Evolutionary conservation across 345 rosid species (phyloP).

Genomic region (Raphanus raphanistrum): DNA sequence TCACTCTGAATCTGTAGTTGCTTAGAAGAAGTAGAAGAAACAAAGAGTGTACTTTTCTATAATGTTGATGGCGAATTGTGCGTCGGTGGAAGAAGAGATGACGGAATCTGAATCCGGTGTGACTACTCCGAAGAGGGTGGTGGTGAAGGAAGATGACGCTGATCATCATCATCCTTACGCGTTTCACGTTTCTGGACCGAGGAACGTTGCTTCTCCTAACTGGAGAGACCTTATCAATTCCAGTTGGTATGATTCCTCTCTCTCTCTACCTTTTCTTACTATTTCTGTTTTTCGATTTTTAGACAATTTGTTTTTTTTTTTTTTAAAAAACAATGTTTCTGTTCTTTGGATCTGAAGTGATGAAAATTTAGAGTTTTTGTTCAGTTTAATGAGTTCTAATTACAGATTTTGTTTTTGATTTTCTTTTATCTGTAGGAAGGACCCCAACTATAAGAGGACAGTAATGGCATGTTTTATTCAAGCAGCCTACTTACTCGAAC

Average conservation of each 20-base stretch:
- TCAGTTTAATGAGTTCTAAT: not conserved
- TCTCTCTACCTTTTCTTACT: not conserved
- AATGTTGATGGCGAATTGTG: slow-evolving; percentile 45
- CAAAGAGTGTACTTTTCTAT: not conserved
- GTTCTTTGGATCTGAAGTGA: too few species aligned
- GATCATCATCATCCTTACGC: slow-evolving; percentile 95
- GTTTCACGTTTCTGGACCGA: slow-evolving; percentile 90
- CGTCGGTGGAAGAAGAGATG: slow-evolving; percentile 39
- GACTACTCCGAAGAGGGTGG: slow-evolving; percentile 31
- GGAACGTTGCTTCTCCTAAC: slow-evolving; percentile 78
- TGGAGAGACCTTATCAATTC: slow-evolving; percentile 97
- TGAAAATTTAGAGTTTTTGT: too few species aligned
- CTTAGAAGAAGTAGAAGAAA: not conserved
- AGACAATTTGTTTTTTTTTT: not conserved
- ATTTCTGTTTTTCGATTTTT: not conserved
- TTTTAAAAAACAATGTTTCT: not conserved
- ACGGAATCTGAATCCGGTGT: slow-evolving; percentile 23
- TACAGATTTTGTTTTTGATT: not conserved
- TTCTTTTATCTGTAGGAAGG: slow-evolving; percentile 58
- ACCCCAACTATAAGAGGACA: slow-evolving; percentile 83
- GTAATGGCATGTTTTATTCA: slow-evolving; percentile 94
- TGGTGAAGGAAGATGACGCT: slow-evolving; percentile 39
- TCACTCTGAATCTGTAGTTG: slow-evolving; percentile 21
- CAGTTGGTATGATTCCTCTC: slow-evolving; percentile 60
- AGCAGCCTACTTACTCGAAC: slow-evolving; percentile 87